phyloP scores from a whole-genome alignment of 2,329 filamentous ascomycete genomes.

The Stylonectria norvegica region DNA sequence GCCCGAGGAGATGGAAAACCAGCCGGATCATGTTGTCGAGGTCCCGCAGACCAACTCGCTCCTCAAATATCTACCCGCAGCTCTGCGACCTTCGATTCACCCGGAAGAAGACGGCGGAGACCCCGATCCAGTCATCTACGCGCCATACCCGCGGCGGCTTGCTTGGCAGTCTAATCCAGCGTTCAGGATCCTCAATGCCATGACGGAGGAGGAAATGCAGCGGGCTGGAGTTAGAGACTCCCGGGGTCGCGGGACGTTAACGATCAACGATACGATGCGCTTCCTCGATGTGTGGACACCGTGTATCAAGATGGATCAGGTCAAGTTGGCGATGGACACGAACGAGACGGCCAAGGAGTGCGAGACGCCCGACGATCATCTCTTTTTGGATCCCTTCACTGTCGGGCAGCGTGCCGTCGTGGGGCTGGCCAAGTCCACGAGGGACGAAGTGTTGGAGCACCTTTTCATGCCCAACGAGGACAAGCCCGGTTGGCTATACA shows the following conservation, averaged over 20 bases:
- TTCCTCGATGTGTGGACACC: slow-evolving; percentile 43
- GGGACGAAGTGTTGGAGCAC: slow-evolving; percentile 18
- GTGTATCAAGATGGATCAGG: slow-evolving; percentile 32
- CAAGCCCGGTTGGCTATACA: slow-evolving; percentile 17
- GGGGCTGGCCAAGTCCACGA: slow-evolving; percentile 17
- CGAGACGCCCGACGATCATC: slow-evolving; percentile 41
- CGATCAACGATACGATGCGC: slow-evolving; percentile 29
- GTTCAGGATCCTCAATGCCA: slow-evolving; percentile 40
- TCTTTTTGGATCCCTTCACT: slow-evolving; percentile 52
- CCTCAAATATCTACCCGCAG: slow-evolving; percentile 14
- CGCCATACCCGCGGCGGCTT: slow-evolving; percentile 37
- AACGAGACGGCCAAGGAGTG: slow-evolving; percentile 30
- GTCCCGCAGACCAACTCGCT: slow-evolving; percentile 8
- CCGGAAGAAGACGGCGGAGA: slow-evolving; percentile 9
- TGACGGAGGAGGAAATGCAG: slow-evolving; percentile 48
- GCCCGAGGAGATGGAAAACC: slow-evolving; percentile 33
- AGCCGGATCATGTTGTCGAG: slow-evolving; percentile 4
- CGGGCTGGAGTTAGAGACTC: slow-evolving; percentile 40
- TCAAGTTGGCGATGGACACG: slow-evolving; percentile 13
- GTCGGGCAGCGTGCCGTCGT: slow-evolving; percentile 35
- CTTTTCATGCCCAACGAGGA: slow-evolving; percentile 19
- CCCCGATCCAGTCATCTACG: slow-evolving; percentile 23
- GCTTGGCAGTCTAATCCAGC: slow-evolving; percentile 42
- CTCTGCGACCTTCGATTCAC: slow-evolving; percentile 6
- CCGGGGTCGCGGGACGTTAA: slow-evolving; percentile 40